Percentiles rank a stretch among this genome's conserved stretches.
Conservation (phyloP, 2,329 filamentous ascomycete species). For the Nannizzia gypsea region DNA sequence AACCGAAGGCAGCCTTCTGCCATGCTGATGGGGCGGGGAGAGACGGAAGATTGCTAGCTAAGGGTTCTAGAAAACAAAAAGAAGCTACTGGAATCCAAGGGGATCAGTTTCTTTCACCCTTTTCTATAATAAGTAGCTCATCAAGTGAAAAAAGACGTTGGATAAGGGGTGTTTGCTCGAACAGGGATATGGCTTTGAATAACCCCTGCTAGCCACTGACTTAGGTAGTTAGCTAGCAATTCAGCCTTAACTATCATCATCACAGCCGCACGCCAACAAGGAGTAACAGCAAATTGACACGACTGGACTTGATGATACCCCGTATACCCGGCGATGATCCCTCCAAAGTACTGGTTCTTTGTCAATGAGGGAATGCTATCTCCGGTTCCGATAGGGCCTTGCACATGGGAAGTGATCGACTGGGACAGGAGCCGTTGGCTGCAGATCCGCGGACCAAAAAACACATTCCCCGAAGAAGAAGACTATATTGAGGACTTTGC, state of each 20-base stretch:
- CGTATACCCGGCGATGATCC: conserved; percentile 3
- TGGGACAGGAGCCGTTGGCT: conserved; percentile 8
- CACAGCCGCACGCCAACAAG: no score
- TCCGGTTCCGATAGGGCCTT: neutral
- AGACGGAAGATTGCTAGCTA: neutral
- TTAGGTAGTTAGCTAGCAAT: no score
- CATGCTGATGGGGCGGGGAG: neutral
- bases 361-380: neutral
- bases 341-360: conserved; percentile 5
- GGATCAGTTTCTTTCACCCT: neutral
- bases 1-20: neutral
- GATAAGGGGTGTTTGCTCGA: neutral
- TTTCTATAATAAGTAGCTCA: neutral
- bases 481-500: neutral
- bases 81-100: neutral
- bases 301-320: no score
- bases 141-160: neutral
- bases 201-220: no score
- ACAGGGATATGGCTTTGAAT: neutral
- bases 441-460: conserved; percentile 5
- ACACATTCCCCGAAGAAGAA: conserved; percentile 6
- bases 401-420: conserved; percentile 10
- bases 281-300: no score
- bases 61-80: neutral
- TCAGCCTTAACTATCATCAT: no score